phyloP scores from a whole-genome alignment of 1,284 basidiomycete species.

The Abortiporus biennis region DNA sequence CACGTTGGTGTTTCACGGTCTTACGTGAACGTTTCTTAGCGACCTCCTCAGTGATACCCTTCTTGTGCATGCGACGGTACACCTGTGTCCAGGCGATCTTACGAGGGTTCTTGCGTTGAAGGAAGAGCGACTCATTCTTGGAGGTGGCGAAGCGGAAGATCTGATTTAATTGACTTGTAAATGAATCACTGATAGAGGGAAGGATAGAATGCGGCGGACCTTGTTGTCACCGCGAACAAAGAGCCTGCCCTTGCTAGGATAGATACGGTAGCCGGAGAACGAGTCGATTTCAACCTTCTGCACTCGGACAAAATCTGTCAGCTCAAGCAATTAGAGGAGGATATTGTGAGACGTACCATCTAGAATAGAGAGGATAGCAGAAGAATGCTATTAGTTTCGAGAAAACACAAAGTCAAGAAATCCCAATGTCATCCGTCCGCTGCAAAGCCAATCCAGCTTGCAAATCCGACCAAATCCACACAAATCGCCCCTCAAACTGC shows the following conservation, averaged over 20 bases:
- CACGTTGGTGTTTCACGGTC: slow-evolving; percentile 98
- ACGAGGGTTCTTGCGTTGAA: slow-evolving; percentile 99
- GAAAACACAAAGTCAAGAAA: too few relatives aligned
- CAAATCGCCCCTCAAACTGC: slow-evolving; percentile 5
- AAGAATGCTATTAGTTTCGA: too few relatives aligned
- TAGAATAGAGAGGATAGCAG: slow-evolving; percentile 19
- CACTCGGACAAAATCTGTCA: slow-evolving; percentile 27
- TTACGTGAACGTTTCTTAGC: slow-evolving; percentile 98
- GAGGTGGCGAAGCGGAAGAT: slow-evolving; percentile 89
- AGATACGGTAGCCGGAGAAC: slow-evolving; percentile 95
- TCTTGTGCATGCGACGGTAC: slow-evolving; percentile 99
- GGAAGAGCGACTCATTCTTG: slow-evolving; percentile 95
- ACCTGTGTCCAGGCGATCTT: slow-evolving; percentile 99
- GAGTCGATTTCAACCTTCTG: slow-evolving; percentile 98
- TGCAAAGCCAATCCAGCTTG: slow-evolving; percentile 31
- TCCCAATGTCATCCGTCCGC: slow-evolving; percentile 18
- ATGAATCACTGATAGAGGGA: slow-evolving; percentile 6
- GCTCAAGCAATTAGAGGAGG: neutral
- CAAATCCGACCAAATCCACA: slow-evolving; percentile 33
- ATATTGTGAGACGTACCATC: slow-evolving; percentile 40
- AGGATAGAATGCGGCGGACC: slow-evolving; percentile 41
- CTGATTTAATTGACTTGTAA: slow-evolving; percentile 35
- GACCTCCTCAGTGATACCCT: slow-evolving; percentile 98
- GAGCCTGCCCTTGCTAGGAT: slow-evolving; percentile 92
- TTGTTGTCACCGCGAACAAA: slow-evolving; percentile 97